Evolutionary conservation across 495 filamentous ascomycete genomes (phyloP), one percentile per base, ranked within the genome.

Genomic region (Haplographium delicatum): DNA sequence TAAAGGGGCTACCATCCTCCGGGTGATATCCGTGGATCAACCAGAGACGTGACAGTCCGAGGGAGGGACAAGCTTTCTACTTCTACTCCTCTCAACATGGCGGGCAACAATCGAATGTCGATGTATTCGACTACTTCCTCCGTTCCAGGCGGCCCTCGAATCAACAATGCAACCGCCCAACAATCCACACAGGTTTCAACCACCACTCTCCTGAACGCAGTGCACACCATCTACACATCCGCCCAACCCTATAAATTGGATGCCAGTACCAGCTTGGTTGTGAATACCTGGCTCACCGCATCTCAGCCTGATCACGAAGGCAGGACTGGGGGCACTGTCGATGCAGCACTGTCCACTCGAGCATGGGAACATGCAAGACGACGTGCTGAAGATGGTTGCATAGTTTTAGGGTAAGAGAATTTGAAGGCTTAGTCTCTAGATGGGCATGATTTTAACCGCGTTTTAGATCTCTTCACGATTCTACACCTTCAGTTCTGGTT

Each of bases 321-420:
- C 23, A 76, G 74, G 11, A 69, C 69, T 30, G 88, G 87, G 22
- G 89, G 88, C 19, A 86, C 84, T 0, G 78, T 96, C 30, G 93
- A 98, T 61, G 70, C 75, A 47, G 83, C 87, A 19, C 61, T 98
- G 47, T 88, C 86, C 1, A 73, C 81, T 13, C 78, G 88, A 61
- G 93, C 90, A 23, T 98, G 93, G 93, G 93, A 98, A 69, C 93
- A 98, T 78, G 93, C 94, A 45, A 78, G 93, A 55, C 78, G 93
- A 39, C 80, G 93, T 70, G 93, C 93, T 31, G 93, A 98, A 64
- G 93, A 98, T 72, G 91, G 89, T 10, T 96, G 90, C 62, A 88
- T 98, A 53, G 72, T 96, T 45, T 68, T 98, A 55, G 83, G 86
- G 90, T 96, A 72, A 57, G 78, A 2, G 19, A 5, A 1, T n/a